A percentile compares a stretch with the other conserved stretches of the same genome.
phyloP scores from a whole-genome alignment of 1,284 basidiomycete genomes.

The Pascua sp. region DNA sequence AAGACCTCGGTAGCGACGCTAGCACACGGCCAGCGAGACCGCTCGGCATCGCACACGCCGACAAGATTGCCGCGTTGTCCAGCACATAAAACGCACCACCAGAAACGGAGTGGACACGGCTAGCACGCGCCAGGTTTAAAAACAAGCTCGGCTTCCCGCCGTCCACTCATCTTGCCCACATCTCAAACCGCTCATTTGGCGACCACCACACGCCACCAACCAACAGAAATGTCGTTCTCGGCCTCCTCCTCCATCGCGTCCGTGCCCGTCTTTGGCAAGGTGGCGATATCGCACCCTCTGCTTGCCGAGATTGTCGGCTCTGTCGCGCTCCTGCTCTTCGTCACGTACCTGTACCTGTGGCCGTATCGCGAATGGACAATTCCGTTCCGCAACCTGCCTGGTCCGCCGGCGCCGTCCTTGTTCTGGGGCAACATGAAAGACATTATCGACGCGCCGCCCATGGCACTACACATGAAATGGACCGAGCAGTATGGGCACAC shows the following conservation, averaged over 20 bases:
- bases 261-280: neutral
- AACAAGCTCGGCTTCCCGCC: no score
- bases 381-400: conserved; percentile 17
- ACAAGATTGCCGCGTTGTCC: no score
- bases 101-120: no score
- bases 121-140: no score
- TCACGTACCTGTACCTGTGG: conserved; percentile 11
- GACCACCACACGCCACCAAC: no score
- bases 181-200: no score
- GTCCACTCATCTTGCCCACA: no score
- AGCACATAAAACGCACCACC: no score
- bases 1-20: no score
- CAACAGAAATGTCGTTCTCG: no score
- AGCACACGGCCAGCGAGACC: no score
- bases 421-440: conserved; percentile 23
- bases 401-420: conserved; percentile 12
- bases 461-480: conserved; percentile 21
- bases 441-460: conserved; percentile 18
- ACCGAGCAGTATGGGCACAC: conserved; percentile 22
- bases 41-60: no score
- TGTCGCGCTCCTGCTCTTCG: neutral
- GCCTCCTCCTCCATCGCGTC: neutral
- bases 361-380: conserved; percentile 3
- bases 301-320: neutral
- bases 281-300: neutral